Base-by-base conservation (phyloP, 371 early-diverging fungal genomes). In the Mucor irregularis region DNA sequence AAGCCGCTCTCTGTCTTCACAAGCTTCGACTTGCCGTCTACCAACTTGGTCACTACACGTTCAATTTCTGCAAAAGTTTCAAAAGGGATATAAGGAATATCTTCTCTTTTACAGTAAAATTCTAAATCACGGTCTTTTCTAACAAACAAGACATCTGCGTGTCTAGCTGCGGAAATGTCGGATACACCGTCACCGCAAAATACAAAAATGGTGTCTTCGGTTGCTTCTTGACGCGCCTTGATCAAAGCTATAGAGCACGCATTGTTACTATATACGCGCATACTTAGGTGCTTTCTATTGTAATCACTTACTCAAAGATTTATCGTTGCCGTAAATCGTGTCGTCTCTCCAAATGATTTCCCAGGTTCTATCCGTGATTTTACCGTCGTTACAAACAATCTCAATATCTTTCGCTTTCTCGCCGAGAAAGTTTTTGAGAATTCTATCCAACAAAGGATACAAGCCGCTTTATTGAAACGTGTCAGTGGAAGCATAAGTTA, bases 111-210 rank as follows among this genome's bases (percentile, higher is more conserved):
- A 56, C 89, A 89, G 67, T 80, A 89, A 19, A 62, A 73, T 53
- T 85, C 86, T 45, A 89, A 61, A 49, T 86, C 86, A 42, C 80
- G 70, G 5, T 79, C 87, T 43, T 71, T 65, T 50, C 84, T 79
- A 6, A 85, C 87, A 66, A 87, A 86, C 30, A 89, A 62, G 9
- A 83, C 55, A 51, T 87, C 87, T 5, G 86, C 83, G 37, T 83
- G 81, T 38, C 71, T 64, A n/a, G 89, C 86, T n/a, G 85, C 87
- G 2, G 80, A 80, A 28, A 89, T 78, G 58, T 89, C 89, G 1
- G 81, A 80, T 0, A 89, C 82, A 33, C 89, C 88, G 62, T 89
- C 89, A 19, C 89, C 89, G 26, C 83, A 75, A 52, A 86, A 89
- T 3, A 89, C 68, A 49, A 85, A 72, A 33, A 76, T 68, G 13